Evolutionary conservation across 176 grass and related monocot species (phyloP), one percentile per base, ranked within the genome.

Genomic region (Zea luxurians): DNA sequence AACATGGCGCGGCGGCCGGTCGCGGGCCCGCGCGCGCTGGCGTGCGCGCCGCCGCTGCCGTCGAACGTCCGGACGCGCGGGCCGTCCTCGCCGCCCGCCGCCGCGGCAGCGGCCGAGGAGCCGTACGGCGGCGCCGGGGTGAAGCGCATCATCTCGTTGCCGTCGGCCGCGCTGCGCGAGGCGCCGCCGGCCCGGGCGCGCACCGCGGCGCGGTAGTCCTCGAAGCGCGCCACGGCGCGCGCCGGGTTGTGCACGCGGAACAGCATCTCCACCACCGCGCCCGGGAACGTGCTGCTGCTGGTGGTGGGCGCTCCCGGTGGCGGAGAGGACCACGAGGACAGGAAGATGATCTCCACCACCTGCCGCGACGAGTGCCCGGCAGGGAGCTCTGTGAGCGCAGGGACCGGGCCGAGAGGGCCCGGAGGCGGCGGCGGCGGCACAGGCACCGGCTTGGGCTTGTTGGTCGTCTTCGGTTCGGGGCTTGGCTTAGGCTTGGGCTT

Each of bases 101-200:
- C 1, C 6, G 76, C 47, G 2, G 83, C 40, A 1, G 58, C 17
- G 0, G 27, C 60, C 2, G 60, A 8, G 8, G 47, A 27, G 67
- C n/a, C n/a, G n/a, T 58, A 38, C 15, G 75, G 78, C 49, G 48
- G 74, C 68, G 44, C 88, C n/a, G 70, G 88, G 55, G 89, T 71
- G 84, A 97, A 97, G 40, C 86, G 86, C 93, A 91, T 93, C 93
- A 97, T 91, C 84, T 97, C 93, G 75, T 97, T 97, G 12, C 93
- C 93, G 66, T 97, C 93, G 2, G 93, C 93, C 7, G 84, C 91
- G 55, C 94, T 84, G 73, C 88, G 89, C 10, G 87, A 58, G 0
- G 82, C 66, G 37, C 77, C 70, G 18, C 77, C 88, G 4, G 88
- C 86, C 10, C 89, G 82, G 10, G 84, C 53, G 63, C 86, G 77